Conservation (phyloP, 2,329 filamentous ascomycete genomes). For the Aspergillus brunneoviolaceus region DNA sequence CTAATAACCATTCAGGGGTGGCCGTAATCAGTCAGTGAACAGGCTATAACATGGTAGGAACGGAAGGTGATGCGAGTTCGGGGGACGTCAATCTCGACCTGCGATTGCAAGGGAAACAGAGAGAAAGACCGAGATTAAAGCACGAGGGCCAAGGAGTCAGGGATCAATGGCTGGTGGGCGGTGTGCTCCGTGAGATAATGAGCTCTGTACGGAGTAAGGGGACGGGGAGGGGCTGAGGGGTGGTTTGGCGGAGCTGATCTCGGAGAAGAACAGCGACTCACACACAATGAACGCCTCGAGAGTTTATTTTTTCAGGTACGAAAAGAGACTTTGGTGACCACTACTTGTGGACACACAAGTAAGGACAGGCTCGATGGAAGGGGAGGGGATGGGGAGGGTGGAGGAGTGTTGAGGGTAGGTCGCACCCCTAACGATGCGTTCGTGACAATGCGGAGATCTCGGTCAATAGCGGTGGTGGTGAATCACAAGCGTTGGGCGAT, state of each 20-base stretch:
- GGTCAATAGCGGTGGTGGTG: conserved; percentile 21
- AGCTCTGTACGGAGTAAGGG: conserved; percentile 41
- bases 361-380: conserved; percentile 20
- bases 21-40: conserved; percentile 26
- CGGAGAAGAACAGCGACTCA: conserved; percentile 31
- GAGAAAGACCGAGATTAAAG: conserved; percentile 15
- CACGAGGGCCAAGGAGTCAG: conserved; percentile 14
- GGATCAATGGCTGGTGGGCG: conserved; percentile 27
- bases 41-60: conserved; percentile 19
- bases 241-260: conserved; percentile 31
- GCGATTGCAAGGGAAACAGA: conserved; percentile 16
- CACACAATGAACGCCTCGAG: conserved; percentile 42
- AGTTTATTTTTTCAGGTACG: conserved; percentile 20
- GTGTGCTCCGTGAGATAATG: conserved; percentile 28
- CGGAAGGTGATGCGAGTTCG: conserved; percentile 8
- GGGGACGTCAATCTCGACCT: conserved; percentile 10
- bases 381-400: not conserved
- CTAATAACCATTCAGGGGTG: conserved; percentile 28
- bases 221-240: conserved; percentile 39
- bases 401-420: conserved; percentile 13
- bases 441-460: conserved; percentile 37
- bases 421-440: conserved; percentile 15
- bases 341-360: conserved; percentile 14
- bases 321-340: conserved; percentile 12
- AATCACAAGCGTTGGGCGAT: conserved; percentile 23